These are phyloP conservation scores for Scenedesmus sp. DNA, from an alignment of 163 green algal genomes.

Conservation along the genomic window DNA sequence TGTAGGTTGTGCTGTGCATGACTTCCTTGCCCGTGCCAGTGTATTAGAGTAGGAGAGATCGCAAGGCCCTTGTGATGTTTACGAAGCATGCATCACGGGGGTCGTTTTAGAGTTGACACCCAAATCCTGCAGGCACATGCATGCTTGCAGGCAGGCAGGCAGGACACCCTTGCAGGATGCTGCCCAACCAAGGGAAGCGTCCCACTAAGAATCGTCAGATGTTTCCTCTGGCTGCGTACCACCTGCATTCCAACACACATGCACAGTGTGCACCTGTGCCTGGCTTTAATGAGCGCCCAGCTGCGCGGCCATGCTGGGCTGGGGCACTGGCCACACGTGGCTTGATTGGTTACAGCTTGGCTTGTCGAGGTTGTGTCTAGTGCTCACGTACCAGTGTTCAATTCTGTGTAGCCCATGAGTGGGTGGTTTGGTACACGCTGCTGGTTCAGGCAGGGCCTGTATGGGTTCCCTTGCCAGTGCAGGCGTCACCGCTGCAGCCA, in stretches of 20 bases:
- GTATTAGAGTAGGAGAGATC: not conserved
- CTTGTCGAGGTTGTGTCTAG: not conserved
- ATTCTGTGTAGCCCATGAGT: not conserved
- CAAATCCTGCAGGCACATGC: not conserved
- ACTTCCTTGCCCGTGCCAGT: not conserved
- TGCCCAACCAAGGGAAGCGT: not conserved
- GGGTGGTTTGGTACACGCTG: not conserved
- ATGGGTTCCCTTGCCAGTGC: not conserved
- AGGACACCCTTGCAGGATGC: not conserved
- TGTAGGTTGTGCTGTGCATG: not conserved
- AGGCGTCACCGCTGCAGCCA: not conserved
- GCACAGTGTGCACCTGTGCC: not conserved
- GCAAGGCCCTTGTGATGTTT: not conserved
- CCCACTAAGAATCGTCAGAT: conserved; percentile 4
- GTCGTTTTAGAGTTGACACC: not conserved
- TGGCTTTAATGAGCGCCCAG: not conserved
- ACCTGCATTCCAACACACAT: not conserved
- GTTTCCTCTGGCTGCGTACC: not conserved
- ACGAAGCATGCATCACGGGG: not conserved
- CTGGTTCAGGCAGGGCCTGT: not conserved
- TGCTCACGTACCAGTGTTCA: not conserved
- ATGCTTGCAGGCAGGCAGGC: not conserved
- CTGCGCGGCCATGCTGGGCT: not conserved
- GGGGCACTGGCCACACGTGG: not conserved
- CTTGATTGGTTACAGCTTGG: not conserved